phyloP scores from a whole-genome alignment of 2,329 filamentous ascomycete genomes.

The Trichothecium roseum region DNA sequence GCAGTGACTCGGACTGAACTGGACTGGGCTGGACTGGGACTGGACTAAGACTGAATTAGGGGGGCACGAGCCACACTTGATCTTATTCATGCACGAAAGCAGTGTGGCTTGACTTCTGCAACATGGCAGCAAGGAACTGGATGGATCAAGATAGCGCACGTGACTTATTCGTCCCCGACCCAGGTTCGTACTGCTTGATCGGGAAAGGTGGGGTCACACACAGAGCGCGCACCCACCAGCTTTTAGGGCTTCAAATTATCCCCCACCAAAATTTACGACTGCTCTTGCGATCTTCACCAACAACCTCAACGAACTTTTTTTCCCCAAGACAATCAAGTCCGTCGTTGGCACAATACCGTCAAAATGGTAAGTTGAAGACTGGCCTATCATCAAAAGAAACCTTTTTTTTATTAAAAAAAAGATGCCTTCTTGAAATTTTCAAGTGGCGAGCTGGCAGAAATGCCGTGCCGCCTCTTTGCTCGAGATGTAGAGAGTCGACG shows the following conservation, averaged over 20 bases:
- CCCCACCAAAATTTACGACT: constrained; percentile 26
- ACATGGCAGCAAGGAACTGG: no score
- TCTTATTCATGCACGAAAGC: no score
- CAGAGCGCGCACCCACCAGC: constrained; percentile 2
- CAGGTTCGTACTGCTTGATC: constrained; percentile 9
- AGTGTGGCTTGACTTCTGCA: no score
- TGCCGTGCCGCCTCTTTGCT: constrained; percentile 30
- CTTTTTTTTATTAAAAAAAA: background rate
- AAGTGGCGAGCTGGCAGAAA: constrained; percentile 29
- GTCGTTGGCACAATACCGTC: constrained; percentile 42
- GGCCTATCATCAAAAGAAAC: constrained; percentile 19
- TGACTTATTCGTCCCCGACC: constrained; percentile 30
- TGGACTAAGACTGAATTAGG: no score
- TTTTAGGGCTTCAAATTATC: constrained; percentile 31
- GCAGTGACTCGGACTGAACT: no score
- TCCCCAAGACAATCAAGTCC: constrained; percentile 24
- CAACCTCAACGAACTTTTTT: constrained; percentile 21
- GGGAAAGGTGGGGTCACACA: constrained; percentile 5
- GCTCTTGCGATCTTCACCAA: constrained; percentile 14
- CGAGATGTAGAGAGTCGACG: constrained; percentile 57
- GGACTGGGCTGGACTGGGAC: no score
- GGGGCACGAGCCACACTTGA: no score
- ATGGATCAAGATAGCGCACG: no score
- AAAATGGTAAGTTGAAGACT: constrained; percentile 56
- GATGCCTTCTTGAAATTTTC: constrained; percentile 5